Evolutionary conservation across 2,329 filamentous ascomycete species (phyloP).

Genomic region (Ophiostoma pallidulum): DNA sequence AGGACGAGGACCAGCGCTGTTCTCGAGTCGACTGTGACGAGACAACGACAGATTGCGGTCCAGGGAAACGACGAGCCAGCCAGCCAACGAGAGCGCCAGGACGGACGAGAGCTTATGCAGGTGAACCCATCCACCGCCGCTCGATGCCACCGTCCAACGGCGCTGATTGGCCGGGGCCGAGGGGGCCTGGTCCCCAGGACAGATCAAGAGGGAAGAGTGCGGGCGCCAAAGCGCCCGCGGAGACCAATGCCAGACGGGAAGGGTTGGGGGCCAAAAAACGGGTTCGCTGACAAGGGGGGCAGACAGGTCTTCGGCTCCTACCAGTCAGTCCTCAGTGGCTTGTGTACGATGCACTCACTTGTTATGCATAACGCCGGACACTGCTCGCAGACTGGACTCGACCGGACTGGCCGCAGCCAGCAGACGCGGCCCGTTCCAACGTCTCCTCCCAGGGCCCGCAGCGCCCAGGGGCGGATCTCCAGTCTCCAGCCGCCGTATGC

Average conservation of each 20-base stretch:
- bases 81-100: constrained; percentile 1
- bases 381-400: too few relatives aligned
- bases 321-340: too few relatives aligned
- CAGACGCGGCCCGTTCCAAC: too few relatives aligned
- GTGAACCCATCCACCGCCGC: constrained; percentile 12
- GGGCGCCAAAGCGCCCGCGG: constrained; percentile 6
- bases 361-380: too few relatives aligned
- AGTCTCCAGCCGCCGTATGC: too few relatives aligned
- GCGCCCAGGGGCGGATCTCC: too few relatives aligned
- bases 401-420: too few relatives aligned
- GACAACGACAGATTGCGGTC: not conserved
- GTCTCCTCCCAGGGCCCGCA: too few relatives aligned
- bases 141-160: not conserved
- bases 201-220: not conserved
- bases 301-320: too few relatives aligned
- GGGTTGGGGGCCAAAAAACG: constrained; percentile 2
- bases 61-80: not conserved
- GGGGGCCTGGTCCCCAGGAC: not conserved
- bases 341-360: too few relatives aligned
- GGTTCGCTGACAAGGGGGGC: not conserved
- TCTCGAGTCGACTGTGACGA: too few relatives aligned
- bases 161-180: constrained; percentile 8
- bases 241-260: not conserved
- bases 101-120: constrained; percentile 9
- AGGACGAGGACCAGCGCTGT: too few relatives aligned